Evolutionary conservation across 2,329 filamentous ascomycete genomes (phyloP), one percentile per base, ranked within the genome.

Genomic region (Bimuria novae-zelandiae): DNA sequence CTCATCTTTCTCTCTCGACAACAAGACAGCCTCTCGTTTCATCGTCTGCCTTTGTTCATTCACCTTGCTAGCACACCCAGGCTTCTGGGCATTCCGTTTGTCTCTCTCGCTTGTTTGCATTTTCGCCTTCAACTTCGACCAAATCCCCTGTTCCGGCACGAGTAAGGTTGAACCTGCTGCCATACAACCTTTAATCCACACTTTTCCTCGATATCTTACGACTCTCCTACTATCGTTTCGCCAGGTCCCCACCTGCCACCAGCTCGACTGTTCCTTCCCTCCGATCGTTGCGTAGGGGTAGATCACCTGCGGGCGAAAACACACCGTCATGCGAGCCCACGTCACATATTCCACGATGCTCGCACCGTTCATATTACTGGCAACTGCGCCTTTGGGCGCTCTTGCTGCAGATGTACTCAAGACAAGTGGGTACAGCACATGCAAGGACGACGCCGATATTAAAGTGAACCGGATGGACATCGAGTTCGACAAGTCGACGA

Each of bases 391-490:
- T 33, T 65, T 74, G 63, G 75, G 79, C 53, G 87, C 82, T 49
- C 70, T 89, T 54, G 89, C 84, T 51, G 81, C 77, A 56, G 86
- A 93, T 62, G 79, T 95, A 52, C 83, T 99, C 52, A 84, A 87
- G 69, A 97, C 92, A 21, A 84, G 83, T 57, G 90, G 92, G 54
- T 96, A 94, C 77, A 84, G 80, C 66, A 86, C 86, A 59, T 97
- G 94, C 75, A 64, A 82, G 64, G 73, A 79, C 53, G 76, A 83
- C 63, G 67, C 79, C 54, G 75, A 78, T 32, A 86, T 97, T 65
- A 82, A 81, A 57, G 87, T 97, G 49, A 80, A 91, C 61, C 86
- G 82, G 63, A 79, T 95, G 57, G 79, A 93, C 64, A 88, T 97
- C 55, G 79, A 83, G 63, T 97, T 95, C 77, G 84, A 96, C 78